Percentiles rank a stretch among this genome's conserved stretches.
Conservation (phyloP, 164 flowering plant genomes). For the Nymphaea colorata region DNA sequence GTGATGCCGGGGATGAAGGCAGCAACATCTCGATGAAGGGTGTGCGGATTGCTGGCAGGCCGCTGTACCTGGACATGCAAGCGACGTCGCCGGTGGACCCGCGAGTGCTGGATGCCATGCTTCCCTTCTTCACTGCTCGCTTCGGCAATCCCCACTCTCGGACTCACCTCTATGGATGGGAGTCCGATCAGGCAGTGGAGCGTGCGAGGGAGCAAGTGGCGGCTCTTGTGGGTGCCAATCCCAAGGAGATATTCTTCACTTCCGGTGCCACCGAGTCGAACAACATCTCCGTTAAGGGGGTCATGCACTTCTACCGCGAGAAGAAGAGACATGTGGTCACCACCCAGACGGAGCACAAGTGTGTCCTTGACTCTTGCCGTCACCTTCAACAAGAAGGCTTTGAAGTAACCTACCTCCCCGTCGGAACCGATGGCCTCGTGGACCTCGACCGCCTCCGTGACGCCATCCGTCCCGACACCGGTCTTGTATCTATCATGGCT, state of each 20-base stretch:
- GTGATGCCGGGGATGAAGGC: conserved; percentile 11
- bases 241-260: conserved; percentile 87
- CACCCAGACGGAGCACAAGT: conserved; percentile 98
- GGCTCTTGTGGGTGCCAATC: conserved; percentile 58
- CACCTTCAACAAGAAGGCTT: conserved; percentile 91
- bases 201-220: conserved; percentile 68
- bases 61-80: conserved; percentile 89
- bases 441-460: conserved; percentile 41
- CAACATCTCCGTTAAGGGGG: conserved; percentile 85
- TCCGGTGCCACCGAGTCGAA: conserved; percentile 97
- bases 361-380: conserved; percentile 90
- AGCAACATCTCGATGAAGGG: conserved; percentile 57
- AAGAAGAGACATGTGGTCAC: conserved; percentile 82
- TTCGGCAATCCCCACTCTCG: conserved; percentile 97
- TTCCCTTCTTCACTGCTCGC: conserved; percentile 57
- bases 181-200: conserved; percentile 84
- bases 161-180: conserved; percentile 97
- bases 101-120: conserved; percentile 82
- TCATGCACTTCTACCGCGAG: conserved; percentile 65
- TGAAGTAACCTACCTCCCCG: conserved; percentile 80
- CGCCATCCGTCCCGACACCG: conserved; percentile 73
- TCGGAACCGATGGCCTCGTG: conserved; percentile 57
- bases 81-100: conserved; percentile 96
- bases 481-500: conserved; percentile 76
- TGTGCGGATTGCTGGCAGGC: conserved; percentile 68